Conservation (phyloP, 2,329 filamentous ascomycete species). For the Epichloe coenophiala region DNA sequence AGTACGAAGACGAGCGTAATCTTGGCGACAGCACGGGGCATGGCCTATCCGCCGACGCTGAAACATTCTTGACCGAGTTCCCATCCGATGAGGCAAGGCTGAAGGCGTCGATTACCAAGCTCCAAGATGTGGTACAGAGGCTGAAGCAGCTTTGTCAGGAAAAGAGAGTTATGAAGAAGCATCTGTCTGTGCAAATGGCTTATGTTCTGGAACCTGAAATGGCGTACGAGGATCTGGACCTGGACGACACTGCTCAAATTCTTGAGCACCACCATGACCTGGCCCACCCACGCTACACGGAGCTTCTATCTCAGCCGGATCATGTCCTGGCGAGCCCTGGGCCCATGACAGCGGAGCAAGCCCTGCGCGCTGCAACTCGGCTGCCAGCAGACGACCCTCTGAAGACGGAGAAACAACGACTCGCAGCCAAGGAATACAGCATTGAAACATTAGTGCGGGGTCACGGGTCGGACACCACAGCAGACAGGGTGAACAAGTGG, state of each 20-base stretch:
- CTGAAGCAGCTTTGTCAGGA: constrained; percentile 28
- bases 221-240: constrained; percentile 27
- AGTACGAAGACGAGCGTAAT: constrained; percentile 23
- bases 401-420: constrained; percentile 21
- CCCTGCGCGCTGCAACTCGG: constrained; percentile 24
- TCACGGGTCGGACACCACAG: constrained; percentile 22
- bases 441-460: constrained; percentile 30
- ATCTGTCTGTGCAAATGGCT: constrained; percentile 25
- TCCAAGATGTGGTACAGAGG: constrained; percentile 19
- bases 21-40: constrained; percentile 16
- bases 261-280: constrained; percentile 15
- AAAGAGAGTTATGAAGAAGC: constrained; percentile 28
- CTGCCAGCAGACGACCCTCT: constrained; percentile 23
- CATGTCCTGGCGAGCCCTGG: constrained; percentile 25
- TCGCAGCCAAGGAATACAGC: constrained; percentile 33
- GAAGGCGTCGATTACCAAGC: constrained; percentile 18
- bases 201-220: constrained; percentile 25
- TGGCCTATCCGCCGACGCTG: constrained; percentile 22
- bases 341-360: constrained; percentile 27
- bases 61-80: constrained; percentile 32
- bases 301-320: constrained; percentile 34
- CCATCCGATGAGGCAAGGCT: constrained; percentile 22
- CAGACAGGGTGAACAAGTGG: constrained; percentile 37
- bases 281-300: constrained; percentile 28
- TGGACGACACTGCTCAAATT: constrained; percentile 18